Percentiles rank a stretch among this genome's conserved stretches.
Evolutionary conservation across 257 asterid genomes (phyloP).

Genomic region (Solanum okadae): DNA sequence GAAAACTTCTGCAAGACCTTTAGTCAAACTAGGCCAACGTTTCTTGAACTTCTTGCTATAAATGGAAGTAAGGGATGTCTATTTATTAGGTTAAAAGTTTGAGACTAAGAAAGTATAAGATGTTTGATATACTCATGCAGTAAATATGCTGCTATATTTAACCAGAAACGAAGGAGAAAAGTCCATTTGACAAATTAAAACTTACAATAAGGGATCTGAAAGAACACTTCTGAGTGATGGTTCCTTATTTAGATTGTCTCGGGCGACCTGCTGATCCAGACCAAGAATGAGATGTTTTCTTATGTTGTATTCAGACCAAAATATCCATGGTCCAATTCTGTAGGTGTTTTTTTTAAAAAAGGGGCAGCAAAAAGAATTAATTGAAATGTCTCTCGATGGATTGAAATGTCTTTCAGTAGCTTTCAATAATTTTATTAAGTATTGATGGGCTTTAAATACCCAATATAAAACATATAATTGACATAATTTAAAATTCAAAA

Average conservation of each 20-base stretch:
- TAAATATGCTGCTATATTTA: background rate
- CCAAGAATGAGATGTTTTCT: conserved; percentile 21
- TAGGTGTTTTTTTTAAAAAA: too few species aligned
- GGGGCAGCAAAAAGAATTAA: too few species aligned
- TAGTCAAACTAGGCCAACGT: background rate
- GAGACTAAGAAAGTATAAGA: background rate
- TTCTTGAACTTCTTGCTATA: background rate
- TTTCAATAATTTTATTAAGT: too few species aligned
- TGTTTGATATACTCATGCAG: background rate
- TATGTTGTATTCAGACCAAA: background rate
- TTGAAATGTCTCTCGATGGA: too few species aligned
- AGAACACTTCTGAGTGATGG: conserved; percentile 87
- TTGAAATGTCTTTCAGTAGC: too few species aligned
- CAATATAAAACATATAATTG: too few species aligned
- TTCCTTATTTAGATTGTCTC: conserved; percentile 54
- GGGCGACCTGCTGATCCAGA: conserved; percentile 57
- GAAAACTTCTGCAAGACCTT: background rate
- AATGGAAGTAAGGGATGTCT: background rate
- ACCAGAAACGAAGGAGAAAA: background rate
- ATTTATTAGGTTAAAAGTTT: background rate
- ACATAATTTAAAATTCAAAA: too few species aligned
- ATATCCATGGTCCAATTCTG: background rate
- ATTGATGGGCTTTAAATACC: too few species aligned
- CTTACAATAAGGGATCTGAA: conserved; percentile 96
- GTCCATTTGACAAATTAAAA: conserved; percentile 4